A percentile compares a stretch with the other conserved stretches of the same genome.
Conservation (phyloP, 805 yeast genomes). For the Wickerhamomyces xylosicus region DNA sequence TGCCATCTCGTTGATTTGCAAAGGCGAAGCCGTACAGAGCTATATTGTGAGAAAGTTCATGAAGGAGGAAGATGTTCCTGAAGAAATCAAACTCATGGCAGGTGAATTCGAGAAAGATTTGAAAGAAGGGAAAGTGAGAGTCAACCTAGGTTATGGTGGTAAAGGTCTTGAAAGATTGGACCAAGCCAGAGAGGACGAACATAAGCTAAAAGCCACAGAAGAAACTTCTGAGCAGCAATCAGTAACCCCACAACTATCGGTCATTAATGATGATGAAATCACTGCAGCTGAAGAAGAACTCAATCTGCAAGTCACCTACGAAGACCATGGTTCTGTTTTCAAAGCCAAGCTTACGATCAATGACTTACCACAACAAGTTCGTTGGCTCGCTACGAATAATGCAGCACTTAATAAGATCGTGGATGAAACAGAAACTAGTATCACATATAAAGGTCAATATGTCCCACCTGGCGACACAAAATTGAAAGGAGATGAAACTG, state of each 20-base stretch:
- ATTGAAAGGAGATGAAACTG: slow-evolving; percentile 45
- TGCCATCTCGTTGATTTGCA: slow-evolving; percentile 63
- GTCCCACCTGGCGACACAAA: slow-evolving; percentile 52
- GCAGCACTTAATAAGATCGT: slow-evolving; percentile 52
- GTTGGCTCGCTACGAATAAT: slow-evolving; percentile 70
- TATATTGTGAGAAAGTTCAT: slow-evolving; percentile 36
- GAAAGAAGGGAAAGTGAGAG: slow-evolving; percentile 53
- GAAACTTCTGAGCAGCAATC: slow-evolving; percentile 20
- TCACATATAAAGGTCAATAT: slow-evolving; percentile 74
- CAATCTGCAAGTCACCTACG: slow-evolving; percentile 34
- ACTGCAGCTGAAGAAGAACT: slow-evolving; percentile 11
- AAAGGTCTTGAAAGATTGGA: slow-evolving; percentile 78
- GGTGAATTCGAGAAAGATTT: slow-evolving; percentile 47
- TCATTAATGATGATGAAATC: slow-evolving; percentile 10
- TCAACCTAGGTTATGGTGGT: slow-evolving; percentile 84
- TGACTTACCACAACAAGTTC: slow-evolving; percentile 71
- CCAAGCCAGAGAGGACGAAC: slow-evolving; percentile 40
- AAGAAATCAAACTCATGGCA: slow-evolving; percentile 39
- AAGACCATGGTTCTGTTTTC: slow-evolving; percentile 42
- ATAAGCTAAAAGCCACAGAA: slow-evolving; percentile 36
- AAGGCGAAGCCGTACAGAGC: slow-evolving; percentile 58
- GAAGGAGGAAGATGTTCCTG: slow-evolving; percentile 39
- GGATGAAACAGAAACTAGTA: slow-evolving; percentile 64
- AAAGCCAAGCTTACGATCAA: slow-evolving; percentile 69
- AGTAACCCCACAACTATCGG: slow-evolving; percentile 1